Base-by-base conservation (phyloP, 1,284 basidiomycete species). In the Tetrapyrgos nigripes region DNA sequence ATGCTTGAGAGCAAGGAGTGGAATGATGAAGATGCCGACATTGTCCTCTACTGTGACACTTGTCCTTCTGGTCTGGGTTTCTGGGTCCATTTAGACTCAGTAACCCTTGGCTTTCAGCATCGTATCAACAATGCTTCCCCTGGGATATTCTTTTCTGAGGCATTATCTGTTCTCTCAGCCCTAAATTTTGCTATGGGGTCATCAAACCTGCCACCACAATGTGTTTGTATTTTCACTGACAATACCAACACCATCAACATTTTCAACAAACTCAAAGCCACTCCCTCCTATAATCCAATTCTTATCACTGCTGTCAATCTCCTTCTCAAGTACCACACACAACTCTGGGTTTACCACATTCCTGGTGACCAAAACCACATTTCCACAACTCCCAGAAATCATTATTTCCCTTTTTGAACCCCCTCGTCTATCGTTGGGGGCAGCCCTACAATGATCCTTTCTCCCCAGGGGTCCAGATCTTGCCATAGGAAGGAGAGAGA, bases 111-210 rank as follows among this genome's bases (percentile, higher is more conserved):
- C 19, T 49, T 56, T 23, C 44, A 40, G 37, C 17, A 17, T 40
- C 37, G 37, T 6, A n/a, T 40, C 4, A n/a, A 40, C 19, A n/a
- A 40, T 17, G 37, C 8, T 4, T 17, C 37, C 8, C 17, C 4
- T 5, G 37, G 37, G 17, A 76, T 69, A 29, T 71, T 77, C 55
- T 79, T 62, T 55, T 68, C 62, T 23, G 72, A 79, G 57, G 70
- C 72, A 0, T 48, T 73, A 0, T 57, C 57, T 19, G 68, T 78
- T 1, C 24, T 62, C 3, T 55, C 64, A 1, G 70, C 70, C 0
- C 50, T 76, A 0, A 48, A 62, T 3, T 31, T 9, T 52, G 62
- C 69, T 0, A 63, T 72, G 0, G 31, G 57, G 13, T 54, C 72
- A 2, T 73, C 72, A 50, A 62, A 65, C 55, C 59, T 65, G 0